phyloP scores from a whole-genome alignment of 2,329 filamentous ascomycete genomes.

The Grosmannia clavigera region DNA sequence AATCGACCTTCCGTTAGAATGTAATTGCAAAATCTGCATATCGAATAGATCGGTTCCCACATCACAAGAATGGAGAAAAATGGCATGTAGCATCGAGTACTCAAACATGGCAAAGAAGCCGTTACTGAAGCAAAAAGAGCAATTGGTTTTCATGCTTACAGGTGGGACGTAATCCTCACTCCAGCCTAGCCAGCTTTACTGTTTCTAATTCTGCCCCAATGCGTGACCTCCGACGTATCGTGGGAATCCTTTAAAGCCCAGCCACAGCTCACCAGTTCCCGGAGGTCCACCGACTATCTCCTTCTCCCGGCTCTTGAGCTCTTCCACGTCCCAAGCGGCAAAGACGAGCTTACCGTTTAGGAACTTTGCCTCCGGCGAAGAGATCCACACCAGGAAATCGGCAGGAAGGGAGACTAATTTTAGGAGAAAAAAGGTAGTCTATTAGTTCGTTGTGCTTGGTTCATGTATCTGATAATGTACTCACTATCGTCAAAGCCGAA shows the following conservation, averaged over 20 bases:
- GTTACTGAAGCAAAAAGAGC: too few relatives aligned
- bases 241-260: not conserved
- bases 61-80: too few relatives aligned
- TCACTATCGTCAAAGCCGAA: not conserved
- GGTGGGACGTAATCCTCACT: too few relatives aligned
- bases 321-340: not conserved
- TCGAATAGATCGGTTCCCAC: too few relatives aligned
- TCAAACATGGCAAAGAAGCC: too few relatives aligned
- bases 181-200: too few relatives aligned
- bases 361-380: not conserved
- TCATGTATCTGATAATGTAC: not conserved
- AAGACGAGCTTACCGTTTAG: not conserved
- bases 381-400: not conserved
- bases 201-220: not conserved
- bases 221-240: not conserved
- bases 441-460: not conserved
- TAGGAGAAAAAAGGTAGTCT: not conserved
- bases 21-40: too few relatives aligned
- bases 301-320: not conserved
- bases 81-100: too few relatives aligned
- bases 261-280: not conserved
- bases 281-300: not conserved
- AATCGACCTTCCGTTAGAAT: too few relatives aligned
- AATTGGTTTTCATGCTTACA: too few relatives aligned
- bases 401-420: not conserved